Evolutionary conservation across 495 filamentous ascomycete species (phyloP), one percentile per base, ranked within the genome.

Genomic region (Diplogelasinospora grovesii): DNA sequence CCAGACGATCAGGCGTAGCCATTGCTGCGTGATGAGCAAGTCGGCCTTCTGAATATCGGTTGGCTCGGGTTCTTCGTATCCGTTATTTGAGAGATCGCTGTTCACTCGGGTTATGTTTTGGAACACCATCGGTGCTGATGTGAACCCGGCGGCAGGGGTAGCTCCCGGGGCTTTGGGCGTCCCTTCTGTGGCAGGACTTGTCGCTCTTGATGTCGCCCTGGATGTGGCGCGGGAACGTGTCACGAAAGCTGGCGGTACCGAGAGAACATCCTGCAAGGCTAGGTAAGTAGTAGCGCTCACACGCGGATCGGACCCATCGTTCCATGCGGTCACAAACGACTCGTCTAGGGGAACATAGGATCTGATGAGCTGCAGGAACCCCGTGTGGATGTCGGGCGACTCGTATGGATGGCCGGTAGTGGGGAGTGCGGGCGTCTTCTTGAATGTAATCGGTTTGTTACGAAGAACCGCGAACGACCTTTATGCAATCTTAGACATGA

Each of bases 1-100:
- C 78, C 78, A 82, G 45, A 79, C 68, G 48, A 79, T 74, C 0
- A 73, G 61, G 15, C 74, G 68, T 0, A 82, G 66, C 78, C 78
- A 82, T 48, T 82, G 76, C 46, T 76, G 73, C 0, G 75, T 80
- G 39, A 79, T 68, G 37, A 74, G 61, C 16, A 80, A 70, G 47
- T 82, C 76, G n/a, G 77, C 74, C 37, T 71, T 73, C 45, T 81
- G 77, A 33, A 51, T 46, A 71, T 71, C 69, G 3, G 66, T 67
- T 4, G 79, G 63, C 3, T 71, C 66, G 1, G 30, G 21, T 13
- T 28, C n/a, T n/a, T n/a, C n/a, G n/a, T n/a, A n/a, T n/a, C n/a
- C n/a, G n/a, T n/a, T n/a, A n/a, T n/a, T n/a, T n/a, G n/a, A n/a
- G n/a, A n/a, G n/a, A n/a, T n/a, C n/a, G n/a, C n/a, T n/a, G n/a